These are phyloP conservation scores for Vigna trinervia DNA, from an alignment of 306 rosid genomes.

Conservation along the genomic window DNA sequence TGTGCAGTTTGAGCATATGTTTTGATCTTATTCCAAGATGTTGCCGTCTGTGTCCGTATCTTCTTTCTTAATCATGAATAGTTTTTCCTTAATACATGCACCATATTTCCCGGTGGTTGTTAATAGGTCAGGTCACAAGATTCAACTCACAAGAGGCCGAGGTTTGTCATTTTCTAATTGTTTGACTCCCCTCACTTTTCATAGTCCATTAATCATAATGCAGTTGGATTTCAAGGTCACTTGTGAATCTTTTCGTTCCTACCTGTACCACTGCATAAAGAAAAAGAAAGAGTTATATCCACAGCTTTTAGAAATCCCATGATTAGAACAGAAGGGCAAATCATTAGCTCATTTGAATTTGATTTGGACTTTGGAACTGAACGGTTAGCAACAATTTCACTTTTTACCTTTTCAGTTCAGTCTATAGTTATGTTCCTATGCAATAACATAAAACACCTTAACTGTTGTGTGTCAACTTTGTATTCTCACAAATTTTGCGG, in stretches of 20 bases:
- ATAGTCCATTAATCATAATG: conserved; percentile 46
- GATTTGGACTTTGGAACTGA: conserved; percentile 40
- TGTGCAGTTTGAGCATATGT: conserved; percentile 34
- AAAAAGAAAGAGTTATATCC: conserved; percentile 35
- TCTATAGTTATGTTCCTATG: conserved; percentile 12
- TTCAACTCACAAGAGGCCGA: conserved; percentile 32
- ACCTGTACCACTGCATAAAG: conserved; percentile 50
- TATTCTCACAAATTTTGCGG: background rate
- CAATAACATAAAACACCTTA: conserved; percentile 19
- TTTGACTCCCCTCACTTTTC: conserved; percentile 36
- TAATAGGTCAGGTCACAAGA: conserved; percentile 36
- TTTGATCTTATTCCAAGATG: conserved; percentile 39
- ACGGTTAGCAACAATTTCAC: conserved; percentile 34
- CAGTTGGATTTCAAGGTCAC: conserved; percentile 42
- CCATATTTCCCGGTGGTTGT: conserved; percentile 45
- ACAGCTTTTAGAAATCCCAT: conserved; percentile 48
- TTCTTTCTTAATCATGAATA: conserved; percentile 45
- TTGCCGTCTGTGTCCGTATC: background rate
- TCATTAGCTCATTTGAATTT: conserved; percentile 47
- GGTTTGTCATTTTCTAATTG: conserved; percentile 58
- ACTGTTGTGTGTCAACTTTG: conserved; percentile 5
- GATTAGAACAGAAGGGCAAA: conserved; percentile 44
- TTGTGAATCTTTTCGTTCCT: conserved; percentile 43
- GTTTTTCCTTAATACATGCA: conserved; percentile 41
- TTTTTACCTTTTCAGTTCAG: conserved; percentile 34